Percentiles rank a stretch among this genome's conserved stretches.
Conservation (phyloP, 2,329 filamentous ascomycete species). For the Trichoderma semiorbis region DNA sequence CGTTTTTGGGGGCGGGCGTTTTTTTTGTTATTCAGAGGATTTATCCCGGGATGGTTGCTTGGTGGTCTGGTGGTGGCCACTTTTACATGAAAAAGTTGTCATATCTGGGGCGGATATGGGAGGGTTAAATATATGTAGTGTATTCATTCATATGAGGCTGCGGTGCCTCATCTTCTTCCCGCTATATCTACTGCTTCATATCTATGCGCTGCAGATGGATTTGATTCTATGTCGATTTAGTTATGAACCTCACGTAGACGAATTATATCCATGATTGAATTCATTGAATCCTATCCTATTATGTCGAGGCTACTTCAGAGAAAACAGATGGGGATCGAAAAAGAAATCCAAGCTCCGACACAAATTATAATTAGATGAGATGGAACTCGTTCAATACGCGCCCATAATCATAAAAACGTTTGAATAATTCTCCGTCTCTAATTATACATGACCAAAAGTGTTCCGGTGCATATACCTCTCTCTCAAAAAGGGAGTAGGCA, state of each 20-base stretch:
- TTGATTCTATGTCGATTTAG: background rate
- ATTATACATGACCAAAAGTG: background rate
- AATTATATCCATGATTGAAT: background rate
- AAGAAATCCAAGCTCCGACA: background rate
- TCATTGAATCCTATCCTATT: background rate
- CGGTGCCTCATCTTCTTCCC: background rate
- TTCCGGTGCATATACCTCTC: background rate
- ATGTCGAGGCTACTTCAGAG: background rate
- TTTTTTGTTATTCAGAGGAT: background rate
- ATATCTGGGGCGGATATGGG: background rate
- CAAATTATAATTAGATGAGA: background rate
- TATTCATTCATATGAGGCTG: background rate
- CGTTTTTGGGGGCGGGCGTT: background rate
- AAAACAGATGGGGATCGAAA: background rate
- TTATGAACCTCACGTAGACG: background rate
- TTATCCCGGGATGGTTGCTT: background rate
- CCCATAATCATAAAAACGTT: background rate
- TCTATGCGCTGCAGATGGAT: background rate
- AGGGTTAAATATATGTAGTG: background rate
- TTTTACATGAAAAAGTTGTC: background rate
- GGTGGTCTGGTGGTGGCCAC: background rate
- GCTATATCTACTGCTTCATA: background rate
- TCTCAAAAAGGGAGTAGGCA: background rate
- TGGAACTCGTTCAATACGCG: background rate
- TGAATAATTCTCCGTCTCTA: background rate